Percentiles rank a stretch among this genome's conserved stretches.
These are phyloP conservation scores for Lecanicillium sp. DNA, from an alignment of 2,329 filamentous ascomycete species.

Conservation along the genomic window DNA sequence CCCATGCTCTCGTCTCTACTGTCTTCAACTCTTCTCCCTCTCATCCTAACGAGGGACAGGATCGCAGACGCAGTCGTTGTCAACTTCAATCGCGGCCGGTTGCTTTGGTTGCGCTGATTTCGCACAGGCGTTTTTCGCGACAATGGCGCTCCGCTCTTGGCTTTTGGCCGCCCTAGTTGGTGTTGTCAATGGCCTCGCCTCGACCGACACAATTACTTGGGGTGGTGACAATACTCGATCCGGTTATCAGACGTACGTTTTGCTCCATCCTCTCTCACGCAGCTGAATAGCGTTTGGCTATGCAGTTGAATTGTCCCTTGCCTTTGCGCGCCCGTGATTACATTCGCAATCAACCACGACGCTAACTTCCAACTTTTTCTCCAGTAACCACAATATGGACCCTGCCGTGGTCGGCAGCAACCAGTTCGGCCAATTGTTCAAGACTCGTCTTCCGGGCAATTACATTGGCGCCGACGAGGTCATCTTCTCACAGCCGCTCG, in stretches of 20 bases:
- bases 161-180: constrained; percentile 24
- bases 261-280: not conserved
- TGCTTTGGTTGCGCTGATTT: not conserved
- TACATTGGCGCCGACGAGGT: constrained; percentile 42
- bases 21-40: not conserved
- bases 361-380: not conserved
- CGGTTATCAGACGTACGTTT: constrained; percentile 44
- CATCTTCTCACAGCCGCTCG: constrained; percentile 41
- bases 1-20: not conserved
- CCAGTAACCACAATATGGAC: constrained; percentile 53
- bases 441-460: constrained; percentile 39
- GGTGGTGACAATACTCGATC: constrained; percentile 46
- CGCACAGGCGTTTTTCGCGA: no score
- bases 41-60: no score
- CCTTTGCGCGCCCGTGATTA: not conserved
- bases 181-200: constrained; percentile 26
- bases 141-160: constrained; percentile 18
- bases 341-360: not conserved
- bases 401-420: constrained; percentile 46
- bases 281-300: no score
- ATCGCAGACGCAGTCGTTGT: no score
- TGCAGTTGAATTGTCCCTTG: no score
- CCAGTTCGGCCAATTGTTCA: constrained; percentile 48
- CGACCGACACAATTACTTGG: constrained; percentile 52
- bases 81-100: not conserved